These are phyloP conservation scores for Rhodotorula sp. DNA, from an alignment of 1,284 basidiomycete species.

Conservation along the genomic window DNA sequence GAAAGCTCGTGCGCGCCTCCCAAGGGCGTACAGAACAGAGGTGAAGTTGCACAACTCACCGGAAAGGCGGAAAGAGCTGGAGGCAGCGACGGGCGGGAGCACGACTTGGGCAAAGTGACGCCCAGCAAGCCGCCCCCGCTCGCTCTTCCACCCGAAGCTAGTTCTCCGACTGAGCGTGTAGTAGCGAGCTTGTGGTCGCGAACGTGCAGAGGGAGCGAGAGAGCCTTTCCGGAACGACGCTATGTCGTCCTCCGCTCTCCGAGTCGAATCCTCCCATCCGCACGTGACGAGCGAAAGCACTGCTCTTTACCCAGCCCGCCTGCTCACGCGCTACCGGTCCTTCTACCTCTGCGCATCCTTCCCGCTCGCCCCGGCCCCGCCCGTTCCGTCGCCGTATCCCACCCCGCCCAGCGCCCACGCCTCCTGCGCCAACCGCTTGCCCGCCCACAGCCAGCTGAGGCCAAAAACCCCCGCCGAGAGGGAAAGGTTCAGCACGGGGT, in stretches of 20 bases:
- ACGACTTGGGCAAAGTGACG: not conserved
- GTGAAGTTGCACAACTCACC: not conserved
- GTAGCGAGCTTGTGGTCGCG: too few species aligned
- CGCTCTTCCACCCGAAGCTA: not conserved
- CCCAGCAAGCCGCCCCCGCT: not conserved
- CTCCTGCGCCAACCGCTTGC: conserved; percentile 32
- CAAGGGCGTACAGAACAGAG: not conserved
- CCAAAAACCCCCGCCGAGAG: conserved; percentile 75
- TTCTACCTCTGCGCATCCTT: not conserved
- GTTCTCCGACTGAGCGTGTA: too few species aligned
- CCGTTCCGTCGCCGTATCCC: not conserved
- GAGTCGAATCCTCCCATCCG: not conserved
- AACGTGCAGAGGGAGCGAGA: too few species aligned
- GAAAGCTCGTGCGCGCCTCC: not conserved
- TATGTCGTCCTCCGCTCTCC: not conserved
- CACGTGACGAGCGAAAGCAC: too few species aligned
- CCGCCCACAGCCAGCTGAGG: conserved; percentile 56
- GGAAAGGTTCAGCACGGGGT: conserved; percentile 80
- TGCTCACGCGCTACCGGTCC: not conserved
- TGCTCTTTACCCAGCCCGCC: too few species aligned
- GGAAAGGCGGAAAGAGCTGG: not conserved
- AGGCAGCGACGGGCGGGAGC: not conserved
- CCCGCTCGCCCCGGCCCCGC: not conserved
- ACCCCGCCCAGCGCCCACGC: conserved; percentile 34
- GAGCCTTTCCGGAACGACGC: too few species aligned